These are phyloP conservation scores for Psidium guajava DNA, from an alignment of 345 rosid genomes.

Conservation along the genomic window DNA sequence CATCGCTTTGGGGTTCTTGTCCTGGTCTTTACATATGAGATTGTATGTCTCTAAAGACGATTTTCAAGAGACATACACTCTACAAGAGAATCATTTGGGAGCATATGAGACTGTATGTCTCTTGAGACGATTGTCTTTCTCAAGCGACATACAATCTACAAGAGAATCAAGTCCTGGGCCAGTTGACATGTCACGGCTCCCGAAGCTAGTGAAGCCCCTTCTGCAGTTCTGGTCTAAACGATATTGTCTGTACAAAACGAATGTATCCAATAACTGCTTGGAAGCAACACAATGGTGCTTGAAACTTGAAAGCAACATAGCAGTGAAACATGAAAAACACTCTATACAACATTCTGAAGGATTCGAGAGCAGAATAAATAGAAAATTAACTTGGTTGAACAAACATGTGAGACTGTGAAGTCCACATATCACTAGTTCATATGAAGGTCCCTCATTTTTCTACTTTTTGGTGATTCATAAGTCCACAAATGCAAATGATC, in stretches of 20 bases:
- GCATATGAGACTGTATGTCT: too few species aligned
- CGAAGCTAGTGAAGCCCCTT: not conserved
- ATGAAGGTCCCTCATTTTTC: not conserved
- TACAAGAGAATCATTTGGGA: too few species aligned
- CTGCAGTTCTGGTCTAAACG: not conserved
- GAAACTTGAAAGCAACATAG: not conserved
- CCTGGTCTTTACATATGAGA: too few species aligned
- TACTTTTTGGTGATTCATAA: not conserved
- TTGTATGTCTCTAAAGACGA: too few species aligned
- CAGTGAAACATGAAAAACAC: not conserved
- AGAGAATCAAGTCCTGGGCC: constrained; percentile 75
- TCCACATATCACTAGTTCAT: not conserved
- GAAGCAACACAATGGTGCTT: not conserved
- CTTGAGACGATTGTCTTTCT: not conserved
- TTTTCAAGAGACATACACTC: too few species aligned
- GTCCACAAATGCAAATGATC: not conserved
- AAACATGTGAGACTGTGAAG: not conserved
- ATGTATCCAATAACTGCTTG: not conserved
- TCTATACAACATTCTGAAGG: not conserved
- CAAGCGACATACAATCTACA: constrained; percentile 54
- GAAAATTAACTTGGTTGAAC: not conserved
- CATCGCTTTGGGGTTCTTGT: not conserved
- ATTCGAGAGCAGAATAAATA: not conserved
- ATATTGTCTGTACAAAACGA: not conserved
- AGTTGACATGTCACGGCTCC: constrained; percentile 32